These are phyloP conservation scores for Penstemon barbatus DNA, from an alignment of 257 asterid species.

Conservation along the genomic window DNA sequence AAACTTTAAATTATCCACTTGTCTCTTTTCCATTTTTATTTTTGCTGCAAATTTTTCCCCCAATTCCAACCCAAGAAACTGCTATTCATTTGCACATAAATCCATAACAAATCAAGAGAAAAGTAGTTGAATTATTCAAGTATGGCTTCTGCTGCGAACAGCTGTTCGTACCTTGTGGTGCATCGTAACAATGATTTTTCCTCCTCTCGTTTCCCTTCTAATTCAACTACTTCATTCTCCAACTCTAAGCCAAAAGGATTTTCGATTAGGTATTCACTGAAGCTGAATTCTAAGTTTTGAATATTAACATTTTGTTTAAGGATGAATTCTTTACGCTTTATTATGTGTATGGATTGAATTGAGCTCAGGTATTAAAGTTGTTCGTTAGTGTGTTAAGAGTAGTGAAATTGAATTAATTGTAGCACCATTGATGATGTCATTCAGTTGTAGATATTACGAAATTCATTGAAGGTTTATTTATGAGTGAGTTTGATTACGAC, in stretches of 20 bases:
- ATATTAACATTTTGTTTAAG: neutral
- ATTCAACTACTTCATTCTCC: slow-evolving; percentile 26
- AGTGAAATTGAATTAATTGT: neutral
- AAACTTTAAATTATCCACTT: too few relatives aligned
- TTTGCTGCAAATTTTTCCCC: too few relatives aligned
- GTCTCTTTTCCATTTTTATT: too few relatives aligned
- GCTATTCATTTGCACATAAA: too few relatives aligned
- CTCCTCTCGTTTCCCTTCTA: slow-evolving; percentile 27
- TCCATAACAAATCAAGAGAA: neutral
- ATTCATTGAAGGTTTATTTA: neutral
- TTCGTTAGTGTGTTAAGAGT: neutral
- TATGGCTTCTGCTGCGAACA: slow-evolving; percentile 39
- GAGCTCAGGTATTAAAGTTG: neutral
- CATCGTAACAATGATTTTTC: slow-evolving; percentile 31
- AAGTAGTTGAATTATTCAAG: neutral
- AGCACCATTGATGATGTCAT: neutral
- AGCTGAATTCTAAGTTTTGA: neutral
- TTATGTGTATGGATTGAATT: slow-evolving; percentile 4
- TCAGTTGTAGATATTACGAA: neutral
- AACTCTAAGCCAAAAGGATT: slow-evolving; percentile 32
- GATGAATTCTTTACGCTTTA: neutral
- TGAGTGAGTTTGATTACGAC: slow-evolving; percentile 4
- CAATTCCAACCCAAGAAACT: too few relatives aligned
- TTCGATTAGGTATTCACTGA: slow-evolving; percentile 43
- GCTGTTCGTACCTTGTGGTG: slow-evolving; percentile 32